Evolutionary conservation across 2,329 filamentous ascomycete genomes (phyloP).

Genomic region (Cordyceps javanica): DNA sequence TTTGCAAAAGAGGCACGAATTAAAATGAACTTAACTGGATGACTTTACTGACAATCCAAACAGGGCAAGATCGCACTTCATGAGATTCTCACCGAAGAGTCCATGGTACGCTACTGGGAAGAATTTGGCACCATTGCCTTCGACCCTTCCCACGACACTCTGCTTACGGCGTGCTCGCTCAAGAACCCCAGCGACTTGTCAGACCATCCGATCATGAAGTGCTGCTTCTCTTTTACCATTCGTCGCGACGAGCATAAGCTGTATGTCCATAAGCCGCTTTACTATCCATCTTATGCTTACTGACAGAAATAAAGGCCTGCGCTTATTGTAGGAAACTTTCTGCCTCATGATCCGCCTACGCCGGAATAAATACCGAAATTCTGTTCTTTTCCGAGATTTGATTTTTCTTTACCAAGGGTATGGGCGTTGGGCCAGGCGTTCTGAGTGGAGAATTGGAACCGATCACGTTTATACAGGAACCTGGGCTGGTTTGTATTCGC

Average conservation of each 20-base stretch:
- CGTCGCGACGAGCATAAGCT: slow-evolving; percentile 92
- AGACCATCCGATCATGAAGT: slow-evolving; percentile 70
- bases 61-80: slow-evolving; percentile 92
- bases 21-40: not conserved
- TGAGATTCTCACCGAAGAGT: slow-evolving; percentile 92
- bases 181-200: slow-evolving; percentile 71
- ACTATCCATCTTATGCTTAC: slow-evolving; percentile 16
- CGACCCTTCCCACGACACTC: slow-evolving; percentile 86
- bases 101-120: slow-evolving; percentile 95
- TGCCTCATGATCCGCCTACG: slow-evolving; percentile 66
- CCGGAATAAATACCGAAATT: slow-evolving; percentile 14
- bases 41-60: not conserved
- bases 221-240: slow-evolving; percentile 97
- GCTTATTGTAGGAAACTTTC: slow-evolving; percentile 92
- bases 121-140: slow-evolving; percentile 98
- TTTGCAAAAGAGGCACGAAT: not conserved
- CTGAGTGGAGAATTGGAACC: not conserved
- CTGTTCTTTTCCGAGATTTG: not conserved
- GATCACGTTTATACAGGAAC: no score
- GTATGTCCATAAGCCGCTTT: slow-evolving; percentile 51
- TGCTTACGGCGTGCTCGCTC: slow-evolving; percentile 86
- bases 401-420: no score
- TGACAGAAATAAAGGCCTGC: slow-evolving; percentile 65
- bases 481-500: no score
- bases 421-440: not conserved